Conservation (phyloP, 306 rosid species). For the Vigna mungo region DNA sequence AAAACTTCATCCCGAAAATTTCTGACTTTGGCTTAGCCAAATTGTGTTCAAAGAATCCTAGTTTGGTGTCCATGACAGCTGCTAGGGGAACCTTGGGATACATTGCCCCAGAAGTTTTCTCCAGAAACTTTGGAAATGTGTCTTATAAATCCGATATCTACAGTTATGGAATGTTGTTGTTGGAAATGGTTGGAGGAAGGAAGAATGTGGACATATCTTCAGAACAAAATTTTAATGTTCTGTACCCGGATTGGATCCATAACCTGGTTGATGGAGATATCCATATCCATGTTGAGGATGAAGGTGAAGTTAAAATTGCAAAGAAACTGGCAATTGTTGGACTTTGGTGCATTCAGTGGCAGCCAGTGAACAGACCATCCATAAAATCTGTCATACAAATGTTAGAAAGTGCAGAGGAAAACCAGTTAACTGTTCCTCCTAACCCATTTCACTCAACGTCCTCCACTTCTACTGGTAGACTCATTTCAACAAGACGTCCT, state of each 20-base stretch:
- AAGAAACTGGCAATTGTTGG: not conserved
- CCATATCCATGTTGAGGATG: not conserved
- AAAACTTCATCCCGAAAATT: not conserved
- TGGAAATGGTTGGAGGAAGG: slow-evolving; percentile 1
- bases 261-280: not conserved
- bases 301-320: not conserved
- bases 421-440: not conserved
- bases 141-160: not conserved
- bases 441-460: not conserved
- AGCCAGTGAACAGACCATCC: not conserved
- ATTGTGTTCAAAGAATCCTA: not conserved
- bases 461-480: not conserved
- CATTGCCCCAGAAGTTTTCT: slow-evolving; percentile 8
- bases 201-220: not conserved
- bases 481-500: not conserved
- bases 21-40: not conserved
- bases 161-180: not conserved
- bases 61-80: not conserved
- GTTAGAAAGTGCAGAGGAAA: not conserved
- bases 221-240: not conserved
- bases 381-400: not conserved
- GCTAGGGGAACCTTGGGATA: slow-evolving; percentile 6
- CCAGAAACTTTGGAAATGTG: slow-evolving; percentile 4
- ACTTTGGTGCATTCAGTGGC: not conserved
- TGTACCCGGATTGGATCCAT: slow-evolving; percentile 1